These are phyloP conservation scores for Plasmodium reichenowi DNA, from an alignment of 169 alveolate genomes.

Conservation along the genomic window DNA sequence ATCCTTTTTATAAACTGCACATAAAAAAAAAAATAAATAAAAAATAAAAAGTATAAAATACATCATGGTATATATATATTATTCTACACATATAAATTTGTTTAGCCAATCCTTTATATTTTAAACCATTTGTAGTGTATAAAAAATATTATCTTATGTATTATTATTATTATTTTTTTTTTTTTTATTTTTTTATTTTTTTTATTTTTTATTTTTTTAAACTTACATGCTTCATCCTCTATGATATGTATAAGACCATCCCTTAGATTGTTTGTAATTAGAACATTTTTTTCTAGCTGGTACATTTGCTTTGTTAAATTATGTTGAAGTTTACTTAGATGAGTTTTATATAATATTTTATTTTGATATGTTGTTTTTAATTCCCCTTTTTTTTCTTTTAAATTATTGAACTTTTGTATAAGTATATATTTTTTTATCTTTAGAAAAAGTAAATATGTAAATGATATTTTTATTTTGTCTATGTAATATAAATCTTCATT, in stretches of 20 bases:
- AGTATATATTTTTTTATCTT: slow-evolving; percentile 51
- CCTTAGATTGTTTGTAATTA: slow-evolving; percentile 16
- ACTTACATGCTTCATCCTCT: slow-evolving; percentile 40
- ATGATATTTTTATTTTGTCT: slow-evolving; percentile 26
- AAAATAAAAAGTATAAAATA: no score
- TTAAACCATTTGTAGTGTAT: no score
- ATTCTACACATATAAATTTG: no score
- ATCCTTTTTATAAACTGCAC: no score
- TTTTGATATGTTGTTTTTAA: slow-evolving; percentile 44
- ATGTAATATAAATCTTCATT: slow-evolving; percentile 18
- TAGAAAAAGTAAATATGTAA: slow-evolving; percentile 39
- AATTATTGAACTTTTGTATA: slow-evolving; percentile 4
- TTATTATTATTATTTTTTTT: neutral
- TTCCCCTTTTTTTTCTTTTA: slow-evolving; percentile 3
- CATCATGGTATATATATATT: no score
- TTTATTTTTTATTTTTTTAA: no score
- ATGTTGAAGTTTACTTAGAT: slow-evolving; percentile 13
- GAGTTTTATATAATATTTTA: slow-evolving; percentile 42
- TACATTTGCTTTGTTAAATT: slow-evolving; percentile 8
- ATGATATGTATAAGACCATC: slow-evolving; percentile 24
- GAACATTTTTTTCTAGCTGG: slow-evolving; percentile 13
- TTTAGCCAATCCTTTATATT: no score
- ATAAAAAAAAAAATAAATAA: no score
- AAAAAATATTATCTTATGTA: no score
- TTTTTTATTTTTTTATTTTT: neutral